These are phyloP conservation scores for Penicillium sp. DNA, from an alignment of 2,329 filamentous ascomycete genomes.

Conservation along the genomic window DNA sequence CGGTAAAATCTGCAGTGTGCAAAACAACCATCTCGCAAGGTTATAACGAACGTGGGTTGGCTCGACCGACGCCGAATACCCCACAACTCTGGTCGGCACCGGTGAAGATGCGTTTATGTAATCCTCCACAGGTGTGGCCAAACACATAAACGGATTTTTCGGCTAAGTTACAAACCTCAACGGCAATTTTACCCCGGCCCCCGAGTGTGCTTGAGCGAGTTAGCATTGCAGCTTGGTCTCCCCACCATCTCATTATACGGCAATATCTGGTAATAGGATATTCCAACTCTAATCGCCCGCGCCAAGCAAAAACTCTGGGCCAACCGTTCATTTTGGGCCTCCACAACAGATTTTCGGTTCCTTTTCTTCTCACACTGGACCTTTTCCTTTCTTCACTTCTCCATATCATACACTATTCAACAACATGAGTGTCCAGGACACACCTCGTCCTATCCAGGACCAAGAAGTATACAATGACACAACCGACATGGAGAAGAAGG, in stretches of 20 bases:
- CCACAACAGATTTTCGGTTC: constrained; percentile 10
- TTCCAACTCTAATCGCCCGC: background rate
- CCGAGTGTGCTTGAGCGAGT: background rate
- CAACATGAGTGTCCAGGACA: constrained; percentile 16
- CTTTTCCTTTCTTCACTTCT: background rate
- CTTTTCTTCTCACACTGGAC: constrained; percentile 12
- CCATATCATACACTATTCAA: background rate
- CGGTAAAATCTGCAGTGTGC: background rate
- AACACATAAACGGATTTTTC: background rate
- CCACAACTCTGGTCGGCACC: background rate
- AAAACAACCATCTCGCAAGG: background rate
- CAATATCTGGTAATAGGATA: background rate
- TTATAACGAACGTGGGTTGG: background rate
- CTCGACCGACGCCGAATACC: background rate
- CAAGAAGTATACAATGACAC: constrained; percentile 18
- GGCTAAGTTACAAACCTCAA: background rate
- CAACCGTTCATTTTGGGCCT: constrained; percentile 13
- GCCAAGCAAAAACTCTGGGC: constrained; percentile 23
- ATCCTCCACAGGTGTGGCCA: background rate
- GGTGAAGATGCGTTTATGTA: constrained; percentile 7
- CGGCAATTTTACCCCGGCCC: constrained; percentile 2
- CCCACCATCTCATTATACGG: background rate
- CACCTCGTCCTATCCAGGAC: constrained; percentile 9
- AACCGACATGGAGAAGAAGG: constrained; percentile 18
- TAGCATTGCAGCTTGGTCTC: background rate